Base-by-base conservation (phyloP, 2,329 filamentous ascomycete species). In the Epichloe scottii region DNA sequence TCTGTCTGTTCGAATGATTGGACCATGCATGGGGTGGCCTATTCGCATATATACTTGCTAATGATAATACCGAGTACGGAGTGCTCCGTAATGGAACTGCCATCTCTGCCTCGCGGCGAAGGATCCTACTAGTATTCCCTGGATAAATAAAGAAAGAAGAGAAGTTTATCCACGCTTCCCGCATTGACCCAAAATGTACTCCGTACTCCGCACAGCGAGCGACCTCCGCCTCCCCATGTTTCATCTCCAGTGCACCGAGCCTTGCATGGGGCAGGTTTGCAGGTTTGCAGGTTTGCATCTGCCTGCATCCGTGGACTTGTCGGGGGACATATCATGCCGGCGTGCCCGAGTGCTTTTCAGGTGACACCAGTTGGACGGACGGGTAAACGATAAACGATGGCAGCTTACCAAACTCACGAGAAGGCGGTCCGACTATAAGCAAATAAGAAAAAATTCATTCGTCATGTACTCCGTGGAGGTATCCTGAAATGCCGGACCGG, bases 401-500 rank as follows among this genome's bases (percentile, higher is more conserved):
- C 15, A 7, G 14, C 15, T 17, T n/a, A n/a, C n/a, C 5, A 39
- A 4, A 14, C 38, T 26, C 37, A n/a, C 17, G 38, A 39, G 15
- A 17, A n/a, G 38, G 17, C n/a, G 5, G 1, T n/a, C n/a, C 40
- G 2, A 12, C 12, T 11, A 42, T 17, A 21, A 21, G 19, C 11
- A 17, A 7, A 19, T 6, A 23, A 30, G 10, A 35, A 35, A 34
- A 42, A 34, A 47, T 30, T 23, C 6, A 8, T 42, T 19, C 23
- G 14, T 6, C n/a, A n/a, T 12, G 35, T 35, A 5, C n/a, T n/a
- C n/a, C n/a, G n/a, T n/a, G n/a, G 26, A 46, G 23, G 34, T 39
- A 46, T 45, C 19, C 42, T 45, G 34, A 46, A 51, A 47, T 40
- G 26, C 43, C 23, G 38, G 49, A 47, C 49, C 49, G 49, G 34